Percentiles rank a stretch among this genome's conserved stretches.
These are phyloP conservation scores for Monascus ruber DNA, from an alignment of 2,329 filamentous ascomycete species.

Conservation along the genomic window DNA sequence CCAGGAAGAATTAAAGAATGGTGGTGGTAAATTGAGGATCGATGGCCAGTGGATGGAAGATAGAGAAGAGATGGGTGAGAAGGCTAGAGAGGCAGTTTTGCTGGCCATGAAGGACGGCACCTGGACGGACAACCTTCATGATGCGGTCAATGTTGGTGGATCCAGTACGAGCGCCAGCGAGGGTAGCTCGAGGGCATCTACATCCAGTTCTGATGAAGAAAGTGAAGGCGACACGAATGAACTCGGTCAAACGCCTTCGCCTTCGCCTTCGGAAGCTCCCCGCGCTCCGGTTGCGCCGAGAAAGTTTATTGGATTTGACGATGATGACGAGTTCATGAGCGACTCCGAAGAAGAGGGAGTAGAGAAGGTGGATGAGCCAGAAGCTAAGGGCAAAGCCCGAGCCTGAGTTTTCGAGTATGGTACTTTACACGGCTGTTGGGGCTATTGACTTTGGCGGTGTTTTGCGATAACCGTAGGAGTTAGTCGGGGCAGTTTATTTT, in stretches of 20 bases:
- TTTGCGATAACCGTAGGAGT: not conserved
- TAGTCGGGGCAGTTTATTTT: conserved; percentile 2
- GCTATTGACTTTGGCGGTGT: conserved; percentile 1
- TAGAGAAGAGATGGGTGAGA: conserved; percentile 80
- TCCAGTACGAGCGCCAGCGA: conserved; percentile 31
- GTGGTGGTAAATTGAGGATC: conserved; percentile 53
- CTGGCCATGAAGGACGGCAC: conserved; percentile 55
- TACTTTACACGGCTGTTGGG: conserved; percentile 1
- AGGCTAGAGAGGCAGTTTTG: conserved; percentile 65
- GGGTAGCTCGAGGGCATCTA: conserved; percentile 20
- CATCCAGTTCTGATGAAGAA: conserved; percentile 22
- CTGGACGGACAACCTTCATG: conserved; percentile 33
- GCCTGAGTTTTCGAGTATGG: conserved; percentile 6
- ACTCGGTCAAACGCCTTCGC: conserved; percentile 19
- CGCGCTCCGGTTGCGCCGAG: conserved; percentile 18
- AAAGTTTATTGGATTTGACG: conserved; percentile 37
- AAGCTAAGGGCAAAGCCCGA: conserved; percentile 26
- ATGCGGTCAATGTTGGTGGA: conserved; percentile 19
- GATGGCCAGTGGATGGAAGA: conserved; percentile 93
- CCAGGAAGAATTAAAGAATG: conserved; percentile 71
- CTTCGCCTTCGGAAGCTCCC: conserved; percentile 14
- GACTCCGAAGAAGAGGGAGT: conserved; percentile 30
- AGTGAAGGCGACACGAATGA: conserved; percentile 30
- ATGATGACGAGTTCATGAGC: conserved; percentile 37
- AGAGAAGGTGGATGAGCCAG: conserved; percentile 10